Evolutionary conservation across 805 yeast species (phyloP), one percentile per base, ranked within the genome.

Genomic region (Dipodascopsis tothii): DNA sequence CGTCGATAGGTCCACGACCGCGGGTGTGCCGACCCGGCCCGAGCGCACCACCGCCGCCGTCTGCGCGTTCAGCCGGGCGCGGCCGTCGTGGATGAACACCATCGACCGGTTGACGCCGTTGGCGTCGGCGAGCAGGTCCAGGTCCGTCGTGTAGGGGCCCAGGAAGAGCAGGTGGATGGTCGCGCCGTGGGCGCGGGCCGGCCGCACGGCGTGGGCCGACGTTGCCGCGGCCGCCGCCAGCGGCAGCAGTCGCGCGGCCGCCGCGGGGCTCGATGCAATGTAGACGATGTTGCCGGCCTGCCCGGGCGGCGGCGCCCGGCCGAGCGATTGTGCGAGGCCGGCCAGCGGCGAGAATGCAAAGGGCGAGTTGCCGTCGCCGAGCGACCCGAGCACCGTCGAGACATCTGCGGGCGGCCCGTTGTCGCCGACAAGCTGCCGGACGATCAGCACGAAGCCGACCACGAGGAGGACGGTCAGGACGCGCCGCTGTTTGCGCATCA

Each of bases 111-210:
- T 37, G 25, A 43, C 34, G 5, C 48, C 48, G 33, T 37, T 36
- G 18, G 44, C 44, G 28, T 20, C 25, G 16, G 25, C 17, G n/a
- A 49, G 22, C 18, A 40, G 36, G 4, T 43, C 48, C 7, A 49
- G 41, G 14, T 49, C 30, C 3, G 35, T 40, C 5, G 50, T 44
- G 18, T 49, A 49, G 9, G 53, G 43, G 5, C 53, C 53, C 44
- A 46, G 25, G 22, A 39, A 49, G 9, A 49, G 18, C 6, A 49
- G 19, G 25, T 46, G 48, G 21, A 49, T 45, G n/a, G n/a, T n/a
- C n/a, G n/a, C n/a, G n/a, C n/a, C n/a, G n/a, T n/a, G n/a, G n/a
- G n/a, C n/a, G n/a, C n/a, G n/a, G n/a, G n/a, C n/a, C n/a, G n/a
- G n/a, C n/a, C n/a, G n/a, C n/a, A n/a, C n/a, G n/a, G n/a, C 32